Evolutionary conservation across 257 asterid genomes (phyloP), one percentile per base, ranked within the genome.

Genomic region (Voacanga thouarsii): DNA sequence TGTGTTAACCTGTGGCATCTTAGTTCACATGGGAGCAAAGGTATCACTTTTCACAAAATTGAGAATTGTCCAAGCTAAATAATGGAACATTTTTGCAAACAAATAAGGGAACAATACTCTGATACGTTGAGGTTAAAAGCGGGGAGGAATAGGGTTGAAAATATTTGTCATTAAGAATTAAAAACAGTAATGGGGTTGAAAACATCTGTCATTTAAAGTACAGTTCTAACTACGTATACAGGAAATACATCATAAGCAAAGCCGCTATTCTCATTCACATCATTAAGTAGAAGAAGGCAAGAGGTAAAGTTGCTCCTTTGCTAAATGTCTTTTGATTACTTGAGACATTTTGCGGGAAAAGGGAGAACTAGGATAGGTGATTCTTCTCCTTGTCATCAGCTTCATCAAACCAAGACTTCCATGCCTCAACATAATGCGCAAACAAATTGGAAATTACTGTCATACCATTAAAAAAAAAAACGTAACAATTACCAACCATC

Each of bases 401-500:
- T 82, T 88, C 89, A 56, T 81, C 84, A 75, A 77, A 70, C 94
- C 92, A 91, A 61, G 75, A 73, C 72, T 81, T 87, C 92, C 92
- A 85, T 49, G 94, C 92, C 75, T 87, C 91, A 79, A 86, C 83
- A 82, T 84, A 89, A 82, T 91, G 96, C 50, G 77, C 82, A 65
- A 91, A 82, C 77, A 89, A 84, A 47, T 91, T 84, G 53, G 79
- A 75, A 21, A 82, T 37, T 55, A 83, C 96, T 91, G 92, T 82
- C 75, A 86, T 61, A 81, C 71, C 21, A 56, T 72, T 39, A 19
- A 23, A 43, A 1, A 72, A 19, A 23, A 43, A 1, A 72, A 14
- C 44, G 8, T 26, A 72, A 6, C 44, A 44, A n/a, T 72, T 57
- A 72, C 21, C 16, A 30, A 72, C 33, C 49, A 18, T 51, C 30